A percentile compares a stretch with the other conserved stretches of the same genome.
phyloP scores from a whole-genome alignment of 768 basidiomycete genomes.

The Leucosporidium yakuticum region DNA sequence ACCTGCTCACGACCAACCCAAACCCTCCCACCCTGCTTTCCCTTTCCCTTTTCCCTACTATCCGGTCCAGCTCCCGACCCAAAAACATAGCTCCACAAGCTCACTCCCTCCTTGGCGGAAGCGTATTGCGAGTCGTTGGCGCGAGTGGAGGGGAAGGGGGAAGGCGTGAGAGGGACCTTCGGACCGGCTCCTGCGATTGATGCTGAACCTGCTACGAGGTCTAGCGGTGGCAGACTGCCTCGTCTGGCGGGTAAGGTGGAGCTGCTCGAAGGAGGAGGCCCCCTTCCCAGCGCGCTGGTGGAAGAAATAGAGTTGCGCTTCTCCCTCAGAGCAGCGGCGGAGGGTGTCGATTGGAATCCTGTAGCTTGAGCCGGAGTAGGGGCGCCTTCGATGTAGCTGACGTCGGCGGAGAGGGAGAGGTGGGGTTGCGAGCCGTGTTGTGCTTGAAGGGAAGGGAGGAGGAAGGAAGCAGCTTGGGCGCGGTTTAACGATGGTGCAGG shows the following conservation, averaged over 20 bases:
- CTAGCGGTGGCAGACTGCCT: too few species aligned
- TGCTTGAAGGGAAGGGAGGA: constrained; percentile 4
- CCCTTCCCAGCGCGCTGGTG: too few species aligned
- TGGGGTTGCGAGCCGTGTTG: constrained; percentile 6
- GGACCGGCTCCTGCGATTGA: too few species aligned
- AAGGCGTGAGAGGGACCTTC: constrained; percentile 3
- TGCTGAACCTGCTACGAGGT: too few species aligned
- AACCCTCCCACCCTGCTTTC: neutral
- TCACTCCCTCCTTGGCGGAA: neutral
- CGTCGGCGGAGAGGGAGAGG: constrained; percentile 7
- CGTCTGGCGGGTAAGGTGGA: too few species aligned
- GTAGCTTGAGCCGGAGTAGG: too few species aligned
- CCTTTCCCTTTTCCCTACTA: constrained; percentile 4
- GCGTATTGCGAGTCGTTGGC: neutral
- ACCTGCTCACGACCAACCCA: constrained; percentile 6
- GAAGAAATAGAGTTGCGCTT: neutral
- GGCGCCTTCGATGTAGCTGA: constrained; percentile 14
- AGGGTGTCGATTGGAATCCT: neutral
- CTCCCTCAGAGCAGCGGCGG: neutral
- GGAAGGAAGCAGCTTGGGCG: constrained; percentile 4
- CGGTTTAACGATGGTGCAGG: neutral
- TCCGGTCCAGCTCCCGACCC: neutral
- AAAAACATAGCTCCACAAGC: constrained; percentile 1
- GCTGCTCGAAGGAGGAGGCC: too few species aligned
- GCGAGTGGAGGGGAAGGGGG: constrained; percentile 3